Evolutionary conservation across 306 rosid species (phyloP), one percentile per base, ranked within the genome.

Genomic region (Malus fusca): DNA sequence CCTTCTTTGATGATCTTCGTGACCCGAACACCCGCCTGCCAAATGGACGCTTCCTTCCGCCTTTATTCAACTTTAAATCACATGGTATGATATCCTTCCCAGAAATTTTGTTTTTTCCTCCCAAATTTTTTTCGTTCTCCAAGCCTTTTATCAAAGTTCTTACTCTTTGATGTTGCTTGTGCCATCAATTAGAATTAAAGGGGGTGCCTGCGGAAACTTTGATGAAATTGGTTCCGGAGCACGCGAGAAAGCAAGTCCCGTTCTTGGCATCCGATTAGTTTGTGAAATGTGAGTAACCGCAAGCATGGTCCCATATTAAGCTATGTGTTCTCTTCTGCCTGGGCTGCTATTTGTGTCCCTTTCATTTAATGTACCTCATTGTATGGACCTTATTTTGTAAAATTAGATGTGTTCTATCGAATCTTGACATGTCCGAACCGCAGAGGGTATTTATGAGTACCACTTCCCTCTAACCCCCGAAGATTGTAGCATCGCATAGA

Each of bases 1-100:
- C 93, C 63, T 94, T 94, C 80, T 94, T 94, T n/a, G 97, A 94
- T 6, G 98, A 94, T 78, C 97, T 94, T 73, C 96, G 98, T 30
- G 98, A 91, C 78, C 86, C 84, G 7, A 90, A 82, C 66, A 59
- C 93, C 14, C 96, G 97, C 86, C 83, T 94, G 80, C 98, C 98
- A 12, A 94, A 92, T 81, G 97, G 98, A 48, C 96, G 98, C 58
- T 86, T 87, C 85, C 97, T 94, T 80, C 98, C 98, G 30, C 98
- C 98, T 4, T 82, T 94, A 69, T 91, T 91, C 82, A 94, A 94
- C 81, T 94, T 94, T 72, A 94, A 94, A 78, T 82, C 97, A 61
- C 97, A 94, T 31, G 98, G 98, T 94, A 88, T 53, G 88, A 46
- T 42, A 7, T 9, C 18, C 42, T 71, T 82, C 73, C 64, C 43